phyloP scores from a whole-genome alignment of 495 filamentous ascomycete species.

The Glonium stellatum region DNA sequence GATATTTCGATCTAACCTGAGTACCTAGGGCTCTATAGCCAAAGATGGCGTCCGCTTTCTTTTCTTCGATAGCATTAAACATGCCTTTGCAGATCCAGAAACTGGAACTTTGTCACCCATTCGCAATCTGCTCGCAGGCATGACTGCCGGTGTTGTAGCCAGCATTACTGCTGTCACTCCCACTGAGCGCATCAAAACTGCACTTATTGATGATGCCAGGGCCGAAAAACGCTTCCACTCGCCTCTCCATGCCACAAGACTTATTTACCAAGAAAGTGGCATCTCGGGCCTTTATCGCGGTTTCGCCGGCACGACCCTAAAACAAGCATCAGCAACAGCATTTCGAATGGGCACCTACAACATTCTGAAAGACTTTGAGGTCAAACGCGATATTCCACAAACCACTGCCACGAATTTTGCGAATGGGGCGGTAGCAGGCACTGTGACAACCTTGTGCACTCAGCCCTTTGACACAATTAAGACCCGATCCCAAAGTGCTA shows the following conservation, averaged over 20 bases:
- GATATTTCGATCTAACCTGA: not conserved
- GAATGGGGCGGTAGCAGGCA: conserved; percentile 55
- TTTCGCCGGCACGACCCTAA: conserved; percentile 56
- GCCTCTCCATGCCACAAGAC: conserved; percentile 43
- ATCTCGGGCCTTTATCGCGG: conserved; percentile 54
- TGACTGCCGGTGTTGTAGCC: conserved; percentile 54
- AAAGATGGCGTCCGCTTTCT: conserved; percentile 64
- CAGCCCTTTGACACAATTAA: conserved; percentile 66
- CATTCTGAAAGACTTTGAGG: conserved; percentile 55
- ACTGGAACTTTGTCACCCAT: conserved; percentile 49
- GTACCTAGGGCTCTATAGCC: conserved; percentile 45
- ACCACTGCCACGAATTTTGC: conserved; percentile 49
- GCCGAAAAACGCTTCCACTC: conserved; percentile 45
- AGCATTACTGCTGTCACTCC: conserved; percentile 57
- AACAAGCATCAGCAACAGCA: conserved; percentile 57
- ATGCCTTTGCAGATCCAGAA: conserved; percentile 50
- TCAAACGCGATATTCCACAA: conserved; percentile 38
- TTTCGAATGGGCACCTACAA: conserved; percentile 63
- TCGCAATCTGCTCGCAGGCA: conserved; percentile 54
- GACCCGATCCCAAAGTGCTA: conserved; percentile 53
- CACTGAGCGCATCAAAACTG: conserved; percentile 61
- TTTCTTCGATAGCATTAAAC: conserved; percentile 58
- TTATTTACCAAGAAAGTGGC: conserved; percentile 47
- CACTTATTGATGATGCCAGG: conserved; percentile 61
- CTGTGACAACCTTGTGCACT: conserved; percentile 53